These are phyloP conservation scores for Sporothrix pseudoabietina DNA, from an alignment of 2,329 filamentous ascomycete genomes.

Conservation along the genomic window DNA sequence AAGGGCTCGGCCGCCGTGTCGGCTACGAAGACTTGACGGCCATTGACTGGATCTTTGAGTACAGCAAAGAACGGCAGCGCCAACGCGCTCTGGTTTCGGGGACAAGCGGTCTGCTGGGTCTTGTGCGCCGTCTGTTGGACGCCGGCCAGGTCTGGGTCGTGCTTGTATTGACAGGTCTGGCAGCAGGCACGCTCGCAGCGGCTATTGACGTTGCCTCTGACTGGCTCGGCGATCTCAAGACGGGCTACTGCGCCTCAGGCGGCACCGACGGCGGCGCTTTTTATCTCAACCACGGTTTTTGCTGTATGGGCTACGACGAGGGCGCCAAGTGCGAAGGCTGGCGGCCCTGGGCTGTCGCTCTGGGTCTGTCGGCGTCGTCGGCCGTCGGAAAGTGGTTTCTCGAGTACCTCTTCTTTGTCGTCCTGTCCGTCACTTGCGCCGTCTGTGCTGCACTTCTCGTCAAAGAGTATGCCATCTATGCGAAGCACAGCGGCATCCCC, in stretches of 20 bases:
- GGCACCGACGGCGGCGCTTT: slow-evolving; percentile 79
- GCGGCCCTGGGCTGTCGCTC: slow-evolving; percentile 78
- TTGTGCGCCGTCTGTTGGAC: slow-evolving; percentile 73
- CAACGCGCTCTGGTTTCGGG: slow-evolving; percentile 73
- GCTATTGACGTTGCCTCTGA: slow-evolving; percentile 87
- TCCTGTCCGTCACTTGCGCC: slow-evolving; percentile 83
- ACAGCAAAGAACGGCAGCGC: slow-evolving; percentile 91
- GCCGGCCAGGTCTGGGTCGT: slow-evolving; percentile 91
- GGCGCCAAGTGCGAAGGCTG: slow-evolving; percentile 81
- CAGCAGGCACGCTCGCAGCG: slow-evolving; percentile 82
- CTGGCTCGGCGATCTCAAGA: slow-evolving; percentile 92
- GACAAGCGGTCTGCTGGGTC: slow-evolving; percentile 70
- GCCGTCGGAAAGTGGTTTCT: slow-evolving; percentile 71
- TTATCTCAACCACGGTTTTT: slow-evolving; percentile 89
- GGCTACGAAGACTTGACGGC: slow-evolving; percentile 96
- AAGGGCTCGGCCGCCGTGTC: slow-evolving; percentile 84
- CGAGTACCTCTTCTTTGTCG: slow-evolving; percentile 83
- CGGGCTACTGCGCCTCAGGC: slow-evolving; percentile 78
- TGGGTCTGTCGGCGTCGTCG: slow-evolving; percentile 65
- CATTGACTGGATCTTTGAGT: slow-evolving; percentile 99
- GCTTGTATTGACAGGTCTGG: slow-evolving; percentile 79
- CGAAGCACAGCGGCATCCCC: slow-evolving; percentile 92
- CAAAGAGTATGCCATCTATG: slow-evolving; percentile 80
- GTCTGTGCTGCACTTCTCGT: slow-evolving; percentile 77
- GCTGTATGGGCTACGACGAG: slow-evolving; percentile 88